Base-by-base conservation (phyloP, 2,329 filamentous ascomycete species). In the Phyllachora maydis region DNA sequence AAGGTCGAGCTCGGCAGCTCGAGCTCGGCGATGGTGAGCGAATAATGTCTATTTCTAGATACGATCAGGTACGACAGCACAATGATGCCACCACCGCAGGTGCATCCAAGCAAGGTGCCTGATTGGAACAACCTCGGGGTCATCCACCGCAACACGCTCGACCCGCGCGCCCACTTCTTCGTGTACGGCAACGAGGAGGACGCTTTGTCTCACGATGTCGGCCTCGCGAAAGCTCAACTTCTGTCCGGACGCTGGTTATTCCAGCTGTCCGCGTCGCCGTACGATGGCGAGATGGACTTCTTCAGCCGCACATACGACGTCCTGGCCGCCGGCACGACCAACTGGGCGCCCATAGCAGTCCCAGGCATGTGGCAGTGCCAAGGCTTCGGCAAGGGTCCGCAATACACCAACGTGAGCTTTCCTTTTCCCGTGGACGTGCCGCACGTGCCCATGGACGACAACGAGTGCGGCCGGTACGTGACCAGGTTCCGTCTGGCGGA, bases 361-460 rank as follows among this genome's bases (percentile, higher is more conserved):
- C 69, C 69, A 1, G 60, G 64, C 7, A 62, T 66, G 47, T 75
- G 69, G 70, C 69, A 74, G 38, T 44, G 68, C 7, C 63, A 74
- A 40, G 68, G 67, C n/a, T 65, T 62, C 35, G 67, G 67, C 1
- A 45, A 45, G 14, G n/a, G n/a, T n/a, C 49, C 55, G 14, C 68
- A 69, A 23, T 73, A 74, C 31, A 71, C 65, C 5, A 74, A 74
- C 34, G 47, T 66, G 22, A 51, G 60, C 23, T 73, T 56, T 31
- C 66, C 63, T 1, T 67, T 70, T 30, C 65, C 64, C 0, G 60
- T 67, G 4, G 54, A 65, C 32, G 65, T 65, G 11, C 68, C 67
- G 1, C 47, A 62, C 36, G 62, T 11, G 55, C 65, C 1, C 3
- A 25, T 58, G 2, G 56, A 73, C 11, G 69, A 75, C 17, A 69